A percentile compares a stretch with the other conserved stretches of the same genome.
Evolutionary conservation across 2,329 filamentous ascomycete species (phyloP).

Genomic region (Calonectria pauciramosa): DNA sequence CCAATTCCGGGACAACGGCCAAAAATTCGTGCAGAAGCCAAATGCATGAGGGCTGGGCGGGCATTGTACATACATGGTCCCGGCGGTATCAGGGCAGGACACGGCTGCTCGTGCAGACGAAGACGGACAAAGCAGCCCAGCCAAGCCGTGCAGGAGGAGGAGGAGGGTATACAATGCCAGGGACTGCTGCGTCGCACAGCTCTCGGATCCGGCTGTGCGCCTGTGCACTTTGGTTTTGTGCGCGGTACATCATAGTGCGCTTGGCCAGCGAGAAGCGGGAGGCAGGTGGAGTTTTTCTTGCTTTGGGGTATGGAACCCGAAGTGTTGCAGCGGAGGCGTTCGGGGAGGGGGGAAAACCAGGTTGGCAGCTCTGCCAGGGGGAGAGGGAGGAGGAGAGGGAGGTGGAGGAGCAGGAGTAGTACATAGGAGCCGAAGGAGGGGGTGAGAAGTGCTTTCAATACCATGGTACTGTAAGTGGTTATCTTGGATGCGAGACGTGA

Average conservation of each 20-base stretch:
- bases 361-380: conserved; percentile 19
- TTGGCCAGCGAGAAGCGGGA: conserved; percentile 6
- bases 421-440: neutral
- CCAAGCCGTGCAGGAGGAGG: neutral
- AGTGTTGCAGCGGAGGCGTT: conserved; percentile 28
- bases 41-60: conserved; percentile 14
- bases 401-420: neutral
- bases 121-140: neutral
- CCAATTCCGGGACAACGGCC: conserved; percentile 20
- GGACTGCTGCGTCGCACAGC: neutral
- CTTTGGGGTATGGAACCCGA: conserved; percentile 27
- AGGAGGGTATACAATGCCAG: neutral
- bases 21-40: conserved; percentile 23
- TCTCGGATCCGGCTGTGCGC: conserved; percentile 2
- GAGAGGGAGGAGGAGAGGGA: neutral
- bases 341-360: conserved; percentile 14
- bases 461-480: conserved; percentile 6
- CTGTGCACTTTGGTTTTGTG: neutral
- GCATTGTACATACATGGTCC: conserved; percentile 18
- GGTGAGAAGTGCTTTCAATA: neutral
- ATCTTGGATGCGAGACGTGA: neutral
- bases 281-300: conserved; percentile 14
- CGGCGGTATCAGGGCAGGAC: neutral
- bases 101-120: neutral
- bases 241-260: neutral